Evolutionary conservation across 148 eudicot species (phyloP), one percentile per base, ranked within the genome.

Genomic region (Silene conica): DNA sequence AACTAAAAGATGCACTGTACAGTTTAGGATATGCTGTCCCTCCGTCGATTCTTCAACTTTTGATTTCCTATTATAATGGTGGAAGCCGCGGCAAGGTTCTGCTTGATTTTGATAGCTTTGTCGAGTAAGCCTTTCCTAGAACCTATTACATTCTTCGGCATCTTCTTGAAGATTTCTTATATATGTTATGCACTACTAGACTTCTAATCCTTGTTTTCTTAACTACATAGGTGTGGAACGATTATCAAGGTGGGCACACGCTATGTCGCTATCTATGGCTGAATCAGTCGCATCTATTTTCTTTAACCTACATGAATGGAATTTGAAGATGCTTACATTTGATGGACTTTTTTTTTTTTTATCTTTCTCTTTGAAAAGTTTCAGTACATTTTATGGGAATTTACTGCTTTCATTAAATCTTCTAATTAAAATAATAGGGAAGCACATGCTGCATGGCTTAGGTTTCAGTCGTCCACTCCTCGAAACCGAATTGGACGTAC

Each of bases 11-110:
- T 63, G 91, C 96, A 69, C 82, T 90, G 59, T 74, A 83, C 63
- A 84, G 93, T 79, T 74, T 90, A 59, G 93, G 93, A 57, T 90
- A 83, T 80, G 88, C 88, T 48, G 73, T 87, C 21, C 96, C 96
- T 43, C 87, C 88, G 62, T 82, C 96, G 70, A 93, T 91, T 67
- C 85, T 91, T 78, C 85, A 87, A 67, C 85, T 91, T 62, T 65
- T 91, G 77, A 73, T 86, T 46, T 91, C 93, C 55, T 80, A 73
- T 80, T 91, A 87, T 34, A 83, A 82, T 21, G 75, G 83, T 71
- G 82, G 88, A 69, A 85, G 77, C 60, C 83, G 88, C 45, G 74
- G 84, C 61, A 83, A 74, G 46, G 77, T 72, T 71, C 89, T 84
- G 68, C 93, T 91, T 23, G 70, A 72, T 74, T 89, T 89, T 34